Percentiles rank a stretch among this genome's conserved stretches.
These are phyloP conservation scores for Cryptosporidium parvum DNA, from an alignment of 169 alveolate species.

Conservation along the genomic window DNA sequence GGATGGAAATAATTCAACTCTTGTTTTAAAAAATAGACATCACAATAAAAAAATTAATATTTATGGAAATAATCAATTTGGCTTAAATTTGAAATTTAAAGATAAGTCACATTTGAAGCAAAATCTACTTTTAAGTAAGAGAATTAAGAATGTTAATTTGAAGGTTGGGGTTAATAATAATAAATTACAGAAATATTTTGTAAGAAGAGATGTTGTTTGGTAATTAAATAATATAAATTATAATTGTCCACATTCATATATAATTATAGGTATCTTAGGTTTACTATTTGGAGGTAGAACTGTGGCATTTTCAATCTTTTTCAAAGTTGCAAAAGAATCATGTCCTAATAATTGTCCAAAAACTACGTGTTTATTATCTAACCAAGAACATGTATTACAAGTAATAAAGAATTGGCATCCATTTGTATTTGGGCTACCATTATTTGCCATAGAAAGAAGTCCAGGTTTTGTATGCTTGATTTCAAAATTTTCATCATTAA, in stretches of 20 bases:
- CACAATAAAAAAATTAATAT: neutral
- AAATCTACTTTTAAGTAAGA: slow-evolving; percentile 17
- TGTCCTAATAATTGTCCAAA: slow-evolving; percentile 91
- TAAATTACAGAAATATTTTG: slow-evolving; percentile 53
- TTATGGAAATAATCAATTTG: neutral
- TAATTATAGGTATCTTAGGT: slow-evolving; percentile 80
- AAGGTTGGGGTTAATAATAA: slow-evolving; percentile 65
- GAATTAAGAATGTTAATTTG: slow-evolving; percentile 16
- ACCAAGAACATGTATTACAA: slow-evolving; percentile 94
- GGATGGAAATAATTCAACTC: neutral
- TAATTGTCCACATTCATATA: slow-evolving; percentile 69
- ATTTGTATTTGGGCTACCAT: slow-evolving; percentile 92
- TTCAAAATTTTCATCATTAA: slow-evolving; percentile 93
- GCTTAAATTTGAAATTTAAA: neutral
- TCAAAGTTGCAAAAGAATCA: slow-evolving; percentile 84
- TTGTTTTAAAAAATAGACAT: neutral
- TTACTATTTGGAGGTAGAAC: slow-evolving; percentile 84
- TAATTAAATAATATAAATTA: neutral
- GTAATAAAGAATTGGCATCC: slow-evolving; percentile 97
- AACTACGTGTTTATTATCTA: slow-evolving; percentile 96
- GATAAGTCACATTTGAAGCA: slow-evolving; percentile 25
- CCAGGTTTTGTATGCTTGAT: slow-evolving; percentile 90
- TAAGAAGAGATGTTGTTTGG: slow-evolving; percentile 66
- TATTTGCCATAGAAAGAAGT: slow-evolving; percentile 92
- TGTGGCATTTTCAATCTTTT: slow-evolving; percentile 87